These are phyloP conservation scores for Helminthosporium solani DNA, from an alignment of 2,329 filamentous ascomycete genomes.

Conservation along the genomic window DNA sequence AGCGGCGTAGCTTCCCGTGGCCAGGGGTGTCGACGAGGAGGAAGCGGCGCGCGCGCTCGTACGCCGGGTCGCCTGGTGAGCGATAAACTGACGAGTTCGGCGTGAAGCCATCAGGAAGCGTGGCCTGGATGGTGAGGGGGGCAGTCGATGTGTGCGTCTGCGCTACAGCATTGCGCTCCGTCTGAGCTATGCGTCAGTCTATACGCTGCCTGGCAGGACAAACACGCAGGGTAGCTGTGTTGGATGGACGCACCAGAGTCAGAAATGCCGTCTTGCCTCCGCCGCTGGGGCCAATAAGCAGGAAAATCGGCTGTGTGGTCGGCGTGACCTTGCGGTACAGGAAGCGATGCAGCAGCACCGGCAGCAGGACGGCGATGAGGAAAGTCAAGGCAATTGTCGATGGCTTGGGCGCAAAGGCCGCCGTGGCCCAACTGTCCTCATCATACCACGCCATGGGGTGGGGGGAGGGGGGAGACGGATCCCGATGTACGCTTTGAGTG, in stretches of 20 bases:
- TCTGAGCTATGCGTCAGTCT: slow-evolving; percentile 38
- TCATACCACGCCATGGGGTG: slow-evolving; percentile 41
- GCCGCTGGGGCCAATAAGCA: slow-evolving; percentile 78
- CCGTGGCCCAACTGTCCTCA: slow-evolving; percentile 48
- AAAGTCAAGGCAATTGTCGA: slow-evolving; percentile 65
- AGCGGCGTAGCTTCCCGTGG: slow-evolving; percentile 85
- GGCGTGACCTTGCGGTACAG: slow-evolving; percentile 69
- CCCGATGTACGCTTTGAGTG: slow-evolving; percentile 3
- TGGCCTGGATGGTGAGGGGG: slow-evolving; percentile 58
- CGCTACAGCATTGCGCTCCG: slow-evolving; percentile 57
- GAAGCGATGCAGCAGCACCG: slow-evolving; percentile 73
- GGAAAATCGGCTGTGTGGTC: slow-evolving; percentile 69
- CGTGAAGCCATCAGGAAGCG: slow-evolving; percentile 57
- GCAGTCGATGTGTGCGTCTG: slow-evolving; percentile 53
- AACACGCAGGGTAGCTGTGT: not conserved
- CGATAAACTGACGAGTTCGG: slow-evolving; percentile 64
- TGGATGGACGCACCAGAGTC: slow-evolving; percentile 61
- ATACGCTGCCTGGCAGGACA: not conserved
- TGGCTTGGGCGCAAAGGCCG: slow-evolving; percentile 47
- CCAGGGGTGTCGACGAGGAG: slow-evolving; percentile 86
- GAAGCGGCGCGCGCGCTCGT: slow-evolving; percentile 62
- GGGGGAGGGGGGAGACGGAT: not conserved
- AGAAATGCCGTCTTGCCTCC: slow-evolving; percentile 85
- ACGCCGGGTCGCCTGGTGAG: slow-evolving; percentile 63
- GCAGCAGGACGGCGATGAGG: slow-evolving; percentile 69